phyloP scores from a whole-genome alignment of 177 flowering plant species.

The Tripterygium wilfordii region DNA sequence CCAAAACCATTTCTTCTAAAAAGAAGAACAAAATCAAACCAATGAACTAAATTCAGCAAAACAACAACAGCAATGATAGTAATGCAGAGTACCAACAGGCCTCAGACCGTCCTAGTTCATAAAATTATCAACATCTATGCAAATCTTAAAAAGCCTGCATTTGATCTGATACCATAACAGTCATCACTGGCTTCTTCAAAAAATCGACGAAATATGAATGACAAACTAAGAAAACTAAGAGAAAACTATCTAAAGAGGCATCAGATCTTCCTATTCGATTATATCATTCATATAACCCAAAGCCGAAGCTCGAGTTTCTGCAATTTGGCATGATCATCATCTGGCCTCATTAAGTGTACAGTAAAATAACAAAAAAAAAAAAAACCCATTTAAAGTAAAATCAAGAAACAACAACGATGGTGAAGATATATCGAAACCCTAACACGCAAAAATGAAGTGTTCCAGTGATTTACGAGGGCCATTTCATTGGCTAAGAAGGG shows the following conservation, averaged over 20 bases:
- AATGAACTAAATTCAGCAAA: too few relatives aligned
- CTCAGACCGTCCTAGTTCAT: conserved; percentile 56
- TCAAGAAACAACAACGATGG: too few relatives aligned
- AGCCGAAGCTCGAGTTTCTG: conserved; percentile 9
- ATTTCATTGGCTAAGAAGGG: too few relatives aligned
- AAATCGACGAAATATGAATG: neutral
- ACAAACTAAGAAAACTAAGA: neutral
- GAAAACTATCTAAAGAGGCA: too few relatives aligned
- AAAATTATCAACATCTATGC: conserved; percentile 14
- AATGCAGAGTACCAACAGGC: conserved; percentile 9
- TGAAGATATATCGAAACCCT: too few relatives aligned
- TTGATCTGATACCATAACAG: conserved; percentile 5
- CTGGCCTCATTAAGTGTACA: conserved; percentile 2
- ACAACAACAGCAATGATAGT: too few relatives aligned
- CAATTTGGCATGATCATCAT: conserved; percentile 15
- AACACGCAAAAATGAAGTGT: too few relatives aligned
- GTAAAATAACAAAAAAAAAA: neutral
- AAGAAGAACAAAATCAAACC: neutral
- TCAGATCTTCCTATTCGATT: conserved; percentile 38
- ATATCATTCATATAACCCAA: conserved; percentile 15
- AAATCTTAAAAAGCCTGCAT: conserved; percentile 2
- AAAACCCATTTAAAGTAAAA: too few relatives aligned
- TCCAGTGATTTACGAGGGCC: too few relatives aligned
- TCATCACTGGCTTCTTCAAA: conserved; percentile 24
- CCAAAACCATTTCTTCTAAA: neutral